Percentiles rank a stretch among this genome's conserved stretches.
These are phyloP conservation scores for Tolypocladium album DNA, from an alignment of 2,329 filamentous ascomycete species.

Conservation along the genomic window DNA sequence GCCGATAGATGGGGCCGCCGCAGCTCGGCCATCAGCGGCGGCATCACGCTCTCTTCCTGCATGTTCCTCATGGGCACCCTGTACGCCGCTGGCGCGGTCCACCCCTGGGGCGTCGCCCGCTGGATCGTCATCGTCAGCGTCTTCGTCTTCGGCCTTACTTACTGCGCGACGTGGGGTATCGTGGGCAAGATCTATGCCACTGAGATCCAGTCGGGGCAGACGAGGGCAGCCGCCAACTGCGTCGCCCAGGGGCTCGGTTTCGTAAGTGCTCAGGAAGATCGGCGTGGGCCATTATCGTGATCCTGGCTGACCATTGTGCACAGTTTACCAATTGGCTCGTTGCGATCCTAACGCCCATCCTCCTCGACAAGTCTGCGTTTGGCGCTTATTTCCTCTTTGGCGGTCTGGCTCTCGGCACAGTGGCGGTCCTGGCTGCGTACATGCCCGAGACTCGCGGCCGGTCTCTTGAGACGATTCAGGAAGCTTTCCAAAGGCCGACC, in stretches of 20 bases:
- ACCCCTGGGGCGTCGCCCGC: neutral
- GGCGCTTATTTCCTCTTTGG: neutral
- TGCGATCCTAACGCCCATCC: neutral
- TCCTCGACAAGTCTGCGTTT: neutral
- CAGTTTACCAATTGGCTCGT: neutral
- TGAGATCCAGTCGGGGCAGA: neutral
- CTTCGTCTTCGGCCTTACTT: neutral
- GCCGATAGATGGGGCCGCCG: neutral
- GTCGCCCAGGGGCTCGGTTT: neutral
- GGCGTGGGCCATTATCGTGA: neutral
- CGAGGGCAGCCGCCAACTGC: neutral
- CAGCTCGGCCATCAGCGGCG: neutral
- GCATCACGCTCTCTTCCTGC: neutral
- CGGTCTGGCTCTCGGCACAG: neutral
- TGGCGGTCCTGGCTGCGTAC: neutral
- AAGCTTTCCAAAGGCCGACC: neutral
- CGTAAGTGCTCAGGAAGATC: neutral
- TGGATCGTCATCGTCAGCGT: neutral
- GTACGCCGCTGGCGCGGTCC: neutral
- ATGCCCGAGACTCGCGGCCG: neutral
- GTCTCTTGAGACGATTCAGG: neutral
- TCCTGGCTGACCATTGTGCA: neutral
- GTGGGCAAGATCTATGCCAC: neutral
- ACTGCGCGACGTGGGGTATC: neutral
- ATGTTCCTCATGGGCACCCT: neutral